phyloP scores from a whole-genome alignment of 805 yeast species.

The Schizosaccharomyces pombe region ASM294v3 CU329670.1:1265001-1265500 shows the following conservation, averaged over 20 bases:
- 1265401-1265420: conserved; percentile 87
- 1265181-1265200: conserved; percentile 89
- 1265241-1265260: conserved; percentile 84
- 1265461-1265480: conserved; percentile 37
- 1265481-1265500: conserved; percentile 97
- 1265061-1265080: conserved; percentile 34
- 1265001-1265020: conserved; percentile 89
- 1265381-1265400: conserved; percentile 70
- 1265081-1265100: conserved; percentile 48
- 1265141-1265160: conserved; percentile 76
- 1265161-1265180: conserved; percentile 80
- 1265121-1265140: conserved; percentile 93
- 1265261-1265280: conserved; percentile 84
- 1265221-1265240: conserved; percentile 96
- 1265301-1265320: conserved; percentile 94
- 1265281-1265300: conserved; percentile 88
- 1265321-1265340: conserved; percentile 91
- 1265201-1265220: conserved; percentile 92
- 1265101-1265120: conserved; percentile 79
- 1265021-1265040: conserved; percentile 84
- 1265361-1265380: conserved; percentile 94
- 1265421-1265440: conserved; percentile 68
- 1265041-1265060: conserved; percentile 28
- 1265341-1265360: conserved; percentile 83
- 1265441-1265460: conserved; percentile 41